Conservation (phyloP, 1,284 basidiomycete genomes). For the Tremellales sp. region DNA sequence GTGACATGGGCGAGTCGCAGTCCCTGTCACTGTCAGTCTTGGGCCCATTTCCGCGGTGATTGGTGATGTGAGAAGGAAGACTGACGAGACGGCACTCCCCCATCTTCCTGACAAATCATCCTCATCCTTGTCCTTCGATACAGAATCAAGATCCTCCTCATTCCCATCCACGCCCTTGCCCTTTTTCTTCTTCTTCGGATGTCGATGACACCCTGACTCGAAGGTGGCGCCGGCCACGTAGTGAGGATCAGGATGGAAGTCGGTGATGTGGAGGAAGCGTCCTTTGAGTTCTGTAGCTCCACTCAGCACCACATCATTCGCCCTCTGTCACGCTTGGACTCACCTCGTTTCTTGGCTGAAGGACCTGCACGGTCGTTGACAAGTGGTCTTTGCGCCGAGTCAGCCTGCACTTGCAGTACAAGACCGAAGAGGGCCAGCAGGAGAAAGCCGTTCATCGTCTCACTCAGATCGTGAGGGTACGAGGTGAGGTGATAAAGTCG, state of each 20-base stretch:
- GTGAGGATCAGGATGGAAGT: constrained; percentile 49
- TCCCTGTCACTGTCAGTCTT: constrained; percentile 56
- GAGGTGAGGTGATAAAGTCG: no score
- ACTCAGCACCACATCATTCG: neutral
- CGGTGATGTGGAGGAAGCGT: constrained; percentile 48
- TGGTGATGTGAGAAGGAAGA: constrained; percentile 1
- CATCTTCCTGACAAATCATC: constrained; percentile 35
- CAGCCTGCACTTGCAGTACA: no score
- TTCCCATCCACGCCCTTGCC: constrained; percentile 6
- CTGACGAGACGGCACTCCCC: constrained; percentile 45
- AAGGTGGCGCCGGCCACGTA: constrained; percentile 41
- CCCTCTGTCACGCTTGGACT: constrained; percentile 1
- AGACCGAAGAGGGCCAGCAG: no score
- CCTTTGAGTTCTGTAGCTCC: constrained; percentile 36
- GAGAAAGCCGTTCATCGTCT: no score
- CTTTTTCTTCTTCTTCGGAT: constrained; percentile 20
- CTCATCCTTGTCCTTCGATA: constrained; percentile 7
- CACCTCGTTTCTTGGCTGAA: constrained; percentile 14
- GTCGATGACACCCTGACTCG: constrained; percentile 42
- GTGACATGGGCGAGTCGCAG: constrained; percentile 75
- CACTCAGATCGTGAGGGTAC: no score
- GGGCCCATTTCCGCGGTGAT: neutral
- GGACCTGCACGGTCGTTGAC: no score
- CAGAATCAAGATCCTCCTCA: constrained; percentile 7
- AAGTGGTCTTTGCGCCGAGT: neutral